Base-by-base conservation (phyloP, 306 rosid species). In the Cajanus cajan region DNA sequence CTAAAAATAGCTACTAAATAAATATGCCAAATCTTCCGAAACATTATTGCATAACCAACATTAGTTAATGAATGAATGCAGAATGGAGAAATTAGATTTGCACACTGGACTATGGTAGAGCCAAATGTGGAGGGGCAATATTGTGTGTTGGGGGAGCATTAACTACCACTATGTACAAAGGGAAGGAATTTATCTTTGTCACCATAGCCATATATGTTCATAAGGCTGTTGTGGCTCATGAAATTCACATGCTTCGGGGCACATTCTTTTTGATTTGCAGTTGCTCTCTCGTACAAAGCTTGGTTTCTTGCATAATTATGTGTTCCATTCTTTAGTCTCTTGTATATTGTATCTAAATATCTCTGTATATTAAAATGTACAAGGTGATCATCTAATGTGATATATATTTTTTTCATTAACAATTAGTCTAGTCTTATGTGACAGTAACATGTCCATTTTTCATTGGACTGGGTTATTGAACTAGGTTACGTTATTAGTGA, bases 291-390 rank as follows among this genome's bases (percentile, higher is more conserved):
- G 13, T 88, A 78, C 61, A 54, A 90, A 0, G 2, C 78, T 9
- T 93, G 97, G 92, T 90, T 76, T 73, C 62, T 90, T 54, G 64
- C 63, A 0, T 95, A 92, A 82, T 93, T 92, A 88, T 37, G 78
- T 21, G 14, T 78, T 33, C 40, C 15, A 8, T 51, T 10, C 15
- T 48, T 15, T 10, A 18, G 33, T 28, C 61, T 19, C 8, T 19
- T 16, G 58, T n/a, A n/a, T n/a, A n/a, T n/a, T n/a, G n/a, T n/a
- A n/a, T n/a, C n/a, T n/a, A n/a, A n/a, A n/a, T n/a, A n/a, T n/a
- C n/a, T n/a, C n/a, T n/a, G n/a, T n/a, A n/a, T n/a, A n/a, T n/a
- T n/a, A n/a, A n/a, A n/a, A n/a, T n/a, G n/a, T n/a, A n/a, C n/a
- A n/a, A n/a, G n/a, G n/a, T n/a, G n/a, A n/a, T n/a, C n/a, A n/a